Evolutionary conservation across 148 eudicot species (phyloP).

Genomic region (Chenopodium quinoa): DNA sequence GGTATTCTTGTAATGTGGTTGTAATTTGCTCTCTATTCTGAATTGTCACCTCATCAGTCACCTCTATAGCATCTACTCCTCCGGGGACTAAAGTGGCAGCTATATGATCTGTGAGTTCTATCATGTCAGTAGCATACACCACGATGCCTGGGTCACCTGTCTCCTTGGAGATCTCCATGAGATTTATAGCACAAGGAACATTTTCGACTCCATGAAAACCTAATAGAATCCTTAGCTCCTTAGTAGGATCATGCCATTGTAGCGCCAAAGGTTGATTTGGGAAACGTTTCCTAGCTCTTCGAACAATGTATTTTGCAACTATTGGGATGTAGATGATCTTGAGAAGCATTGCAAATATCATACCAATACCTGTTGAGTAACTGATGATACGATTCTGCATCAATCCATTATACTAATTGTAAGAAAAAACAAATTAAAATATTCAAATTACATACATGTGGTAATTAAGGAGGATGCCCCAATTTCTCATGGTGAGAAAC

Average conservation of each 20-base stretch:
- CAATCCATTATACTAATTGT: not conserved
- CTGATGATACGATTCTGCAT: slow-evolving; percentile 50
- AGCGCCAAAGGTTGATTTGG: slow-evolving; percentile 75
- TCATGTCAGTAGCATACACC: slow-evolving; percentile 74
- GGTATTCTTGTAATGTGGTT: slow-evolving; percentile 36
- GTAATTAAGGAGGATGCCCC: too few species aligned
- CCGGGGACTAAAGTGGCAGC: slow-evolving; percentile 62
- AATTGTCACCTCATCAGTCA: slow-evolving; percentile 52
- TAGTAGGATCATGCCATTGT: slow-evolving; percentile 68
- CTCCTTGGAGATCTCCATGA: slow-evolving; percentile 74
- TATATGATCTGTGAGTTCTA: slow-evolving; percentile 68
- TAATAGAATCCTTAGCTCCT: slow-evolving; percentile 60
- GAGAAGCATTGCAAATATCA: slow-evolving; percentile 55
- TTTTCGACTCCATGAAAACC: slow-evolving; percentile 70
- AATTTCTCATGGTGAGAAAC: too few species aligned
- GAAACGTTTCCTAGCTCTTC: slow-evolving; percentile 62
- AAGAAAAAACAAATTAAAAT: too few species aligned
- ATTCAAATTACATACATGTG: too few species aligned
- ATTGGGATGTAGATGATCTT: slow-evolving; percentile 70
- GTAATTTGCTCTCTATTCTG: slow-evolving; percentile 59
- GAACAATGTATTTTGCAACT: slow-evolving; percentile 55
- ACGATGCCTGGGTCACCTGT: slow-evolving; percentile 64
- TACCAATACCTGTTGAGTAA: slow-evolving; percentile 55
- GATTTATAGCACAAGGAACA: slow-evolving; percentile 54
- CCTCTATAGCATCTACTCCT: slow-evolving; percentile 43